Conservation (phyloP, 106 monocot species). For the Phalaenopsis aphrodite region DNA sequence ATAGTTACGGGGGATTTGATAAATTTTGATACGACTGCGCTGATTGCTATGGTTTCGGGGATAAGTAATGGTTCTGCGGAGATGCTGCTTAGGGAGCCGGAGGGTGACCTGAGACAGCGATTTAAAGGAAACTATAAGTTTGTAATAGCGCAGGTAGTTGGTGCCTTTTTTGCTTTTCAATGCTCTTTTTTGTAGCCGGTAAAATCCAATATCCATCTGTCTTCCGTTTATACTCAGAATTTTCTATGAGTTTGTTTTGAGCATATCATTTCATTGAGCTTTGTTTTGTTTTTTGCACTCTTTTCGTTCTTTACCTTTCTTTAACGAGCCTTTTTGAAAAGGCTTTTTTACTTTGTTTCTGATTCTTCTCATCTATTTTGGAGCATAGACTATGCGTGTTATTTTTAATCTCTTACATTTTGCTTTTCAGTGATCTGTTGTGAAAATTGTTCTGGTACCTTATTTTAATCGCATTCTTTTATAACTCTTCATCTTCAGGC, state of each 20-base stretch:
- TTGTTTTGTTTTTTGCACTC: not conserved
- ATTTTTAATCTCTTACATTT: not conserved
- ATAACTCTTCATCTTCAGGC: slow-evolving; percentile 27
- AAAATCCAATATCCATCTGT: not conserved
- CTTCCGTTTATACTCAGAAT: not conserved
- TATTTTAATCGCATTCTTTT: not conserved
- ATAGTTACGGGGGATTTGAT: slow-evolving; percentile 22
- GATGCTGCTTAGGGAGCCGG: slow-evolving; percentile 26
- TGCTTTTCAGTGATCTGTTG: not conserved
- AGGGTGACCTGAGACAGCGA: slow-evolving; percentile 35
- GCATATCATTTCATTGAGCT: not conserved
- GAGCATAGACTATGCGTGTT: not conserved
- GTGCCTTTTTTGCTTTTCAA: not conserved
- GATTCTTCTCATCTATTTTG: not conserved
- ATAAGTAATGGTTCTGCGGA: slow-evolving; percentile 77
- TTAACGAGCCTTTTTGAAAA: not conserved
- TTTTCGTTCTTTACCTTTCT: not conserved
- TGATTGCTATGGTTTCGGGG: slow-evolving; percentile 86
- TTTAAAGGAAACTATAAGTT: slow-evolving; percentile 90
- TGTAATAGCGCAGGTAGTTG: slow-evolving; percentile 73
- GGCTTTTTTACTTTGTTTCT: not conserved
- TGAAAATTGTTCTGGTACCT: not conserved
- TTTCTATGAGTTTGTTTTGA: not conserved
- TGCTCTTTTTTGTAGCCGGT: not conserved
- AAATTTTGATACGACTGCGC: slow-evolving; percentile 93